Conservation (phyloP, 2,329 filamentous ascomycete genomes). For the Alternaria incomplexa region DNA sequence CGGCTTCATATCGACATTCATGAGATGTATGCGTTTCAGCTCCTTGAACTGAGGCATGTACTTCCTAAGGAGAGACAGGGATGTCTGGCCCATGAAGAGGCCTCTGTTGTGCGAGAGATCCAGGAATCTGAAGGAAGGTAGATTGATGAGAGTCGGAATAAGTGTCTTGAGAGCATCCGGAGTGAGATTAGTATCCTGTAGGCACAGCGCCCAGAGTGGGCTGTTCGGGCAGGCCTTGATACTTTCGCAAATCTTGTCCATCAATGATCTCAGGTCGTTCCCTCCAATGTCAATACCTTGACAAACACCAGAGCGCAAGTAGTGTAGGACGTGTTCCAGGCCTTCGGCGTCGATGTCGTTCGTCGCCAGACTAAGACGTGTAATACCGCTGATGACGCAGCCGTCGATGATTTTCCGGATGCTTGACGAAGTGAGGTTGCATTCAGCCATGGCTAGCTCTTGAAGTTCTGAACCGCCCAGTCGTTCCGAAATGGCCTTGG, state of each 20-base stretch:
- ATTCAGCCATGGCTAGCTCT: slow-evolving; percentile 82
- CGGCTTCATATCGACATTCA: slow-evolving; percentile 80
- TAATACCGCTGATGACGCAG: slow-evolving; percentile 76
- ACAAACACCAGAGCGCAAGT: slow-evolving; percentile 76
- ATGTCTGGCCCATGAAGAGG: slow-evolving; percentile 79
- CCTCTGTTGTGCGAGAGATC: slow-evolving; percentile 89
- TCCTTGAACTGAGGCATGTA: slow-evolving; percentile 80
- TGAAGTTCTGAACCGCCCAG: slow-evolving; percentile 78
- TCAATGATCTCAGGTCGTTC: slow-evolving; percentile 68
- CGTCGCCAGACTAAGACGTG: slow-evolving; percentile 80
- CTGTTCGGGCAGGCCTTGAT: slow-evolving; percentile 57
- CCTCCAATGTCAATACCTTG: slow-evolving; percentile 89
- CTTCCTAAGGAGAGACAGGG: slow-evolving; percentile 75
- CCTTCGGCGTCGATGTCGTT: slow-evolving; percentile 79
- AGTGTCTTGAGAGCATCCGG: slow-evolving; percentile 75
- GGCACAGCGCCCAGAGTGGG: slow-evolving; percentile 78
- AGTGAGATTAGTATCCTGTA: slow-evolving; percentile 83
- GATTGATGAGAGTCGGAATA: slow-evolving; percentile 72
- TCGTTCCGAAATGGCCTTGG: slow-evolving; percentile 77
- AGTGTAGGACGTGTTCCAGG: slow-evolving; percentile 76
- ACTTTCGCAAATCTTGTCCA: slow-evolving; percentile 58
- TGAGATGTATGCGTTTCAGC: slow-evolving; percentile 84
- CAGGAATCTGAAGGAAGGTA: slow-evolving; percentile 82
- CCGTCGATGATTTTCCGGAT: slow-evolving; percentile 81
- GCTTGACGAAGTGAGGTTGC: slow-evolving; percentile 72